A percentile compares a stretch with the other conserved stretches of the same genome.
Conservation (phyloP, 805 yeast species). For the Kazachstania taianensis region DNA sequence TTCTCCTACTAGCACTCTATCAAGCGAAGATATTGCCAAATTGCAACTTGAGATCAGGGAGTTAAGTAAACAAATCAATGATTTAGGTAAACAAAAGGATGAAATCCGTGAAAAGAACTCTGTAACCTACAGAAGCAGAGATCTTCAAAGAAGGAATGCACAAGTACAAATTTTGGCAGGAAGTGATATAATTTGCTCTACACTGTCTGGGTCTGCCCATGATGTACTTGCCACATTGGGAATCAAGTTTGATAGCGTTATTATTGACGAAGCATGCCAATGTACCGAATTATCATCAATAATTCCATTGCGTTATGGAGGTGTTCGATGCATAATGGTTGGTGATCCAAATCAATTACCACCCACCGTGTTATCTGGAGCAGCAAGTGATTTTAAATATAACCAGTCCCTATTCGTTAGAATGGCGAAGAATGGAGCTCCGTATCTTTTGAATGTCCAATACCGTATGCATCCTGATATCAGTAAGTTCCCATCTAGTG, state of each 20-base stretch:
- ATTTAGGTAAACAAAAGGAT: conserved; percentile 64
- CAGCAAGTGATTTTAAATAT: conserved; percentile 68
- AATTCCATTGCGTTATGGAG: conserved; percentile 87
- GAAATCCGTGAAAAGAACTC: conserved; percentile 66
- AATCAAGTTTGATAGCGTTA: conserved; percentile 76
- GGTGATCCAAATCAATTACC: conserved; percentile 98
- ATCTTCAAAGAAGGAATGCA: conserved; percentile 61
- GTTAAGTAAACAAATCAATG: conserved; percentile 52
- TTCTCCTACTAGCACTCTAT: conserved; percentile 36
- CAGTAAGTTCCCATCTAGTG: conserved; percentile 73
- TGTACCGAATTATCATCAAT: conserved; percentile 87
- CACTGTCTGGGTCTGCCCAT: conserved; percentile 91
- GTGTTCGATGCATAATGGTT: conserved; percentile 85
- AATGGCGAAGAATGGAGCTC: conserved; percentile 59
- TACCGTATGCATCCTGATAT: conserved; percentile 97
- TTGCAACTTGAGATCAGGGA: conserved; percentile 44
- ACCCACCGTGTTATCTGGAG: conserved; percentile 87
- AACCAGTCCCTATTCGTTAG: conserved; percentile 91
- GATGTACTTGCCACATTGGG: conserved; percentile 68
- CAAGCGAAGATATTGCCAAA: conserved; percentile 37
- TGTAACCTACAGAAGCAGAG: conserved; percentile 61
- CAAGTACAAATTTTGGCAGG: conserved; percentile 63
- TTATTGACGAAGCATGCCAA: conserved; percentile 96
- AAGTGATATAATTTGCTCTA: conserved; percentile 83
- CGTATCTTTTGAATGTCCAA: conserved; percentile 75